phyloP scores from a whole-genome alignment of 495 filamentous ascomycete species.

The Talaromyces thailandensis region DNA sequence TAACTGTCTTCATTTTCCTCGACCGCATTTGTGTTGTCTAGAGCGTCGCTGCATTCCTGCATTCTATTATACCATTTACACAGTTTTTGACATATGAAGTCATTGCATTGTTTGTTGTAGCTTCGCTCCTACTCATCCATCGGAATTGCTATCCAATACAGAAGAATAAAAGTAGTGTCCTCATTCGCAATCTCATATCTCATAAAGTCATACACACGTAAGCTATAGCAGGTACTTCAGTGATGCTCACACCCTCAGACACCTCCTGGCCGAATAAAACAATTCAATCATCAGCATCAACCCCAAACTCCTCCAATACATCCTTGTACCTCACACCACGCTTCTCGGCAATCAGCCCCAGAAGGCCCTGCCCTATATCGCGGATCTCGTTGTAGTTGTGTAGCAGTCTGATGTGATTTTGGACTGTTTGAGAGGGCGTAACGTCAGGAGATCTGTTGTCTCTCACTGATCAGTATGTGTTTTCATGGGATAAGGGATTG shows the following conservation, averaged over 20 bases:
- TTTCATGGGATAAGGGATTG: background rate
- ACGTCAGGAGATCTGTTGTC: conserved; percentile 15
- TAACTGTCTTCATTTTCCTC: background rate
- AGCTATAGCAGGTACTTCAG: too few species aligned
- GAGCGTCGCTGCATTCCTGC: background rate
- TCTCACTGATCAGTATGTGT: too few species aligned
- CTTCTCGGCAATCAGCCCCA: conserved; percentile 66
- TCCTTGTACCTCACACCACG: conserved; percentile 52
- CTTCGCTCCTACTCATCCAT: background rate
- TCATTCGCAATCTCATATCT: background rate
- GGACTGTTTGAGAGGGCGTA: conserved; percentile 34
- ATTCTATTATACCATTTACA: background rate
- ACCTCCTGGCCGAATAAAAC: too few species aligned
- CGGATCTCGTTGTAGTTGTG: conserved; percentile 75
- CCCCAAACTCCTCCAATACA: conserved; percentile 51
- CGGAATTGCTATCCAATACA: too few species aligned
- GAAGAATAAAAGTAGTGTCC: background rate
- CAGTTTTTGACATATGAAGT: background rate
- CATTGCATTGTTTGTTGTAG: background rate
- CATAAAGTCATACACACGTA: background rate
- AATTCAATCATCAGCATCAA: conserved; percentile 31
- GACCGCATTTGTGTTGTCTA: background rate
- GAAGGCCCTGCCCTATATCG: conserved; percentile 62
- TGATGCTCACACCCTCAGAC: too few species aligned
- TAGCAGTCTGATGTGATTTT: conserved; percentile 56